Base-by-base conservation (phyloP, 2,329 filamentous ascomycete species). In the Phaeophleospora eucalypticola region DNA sequence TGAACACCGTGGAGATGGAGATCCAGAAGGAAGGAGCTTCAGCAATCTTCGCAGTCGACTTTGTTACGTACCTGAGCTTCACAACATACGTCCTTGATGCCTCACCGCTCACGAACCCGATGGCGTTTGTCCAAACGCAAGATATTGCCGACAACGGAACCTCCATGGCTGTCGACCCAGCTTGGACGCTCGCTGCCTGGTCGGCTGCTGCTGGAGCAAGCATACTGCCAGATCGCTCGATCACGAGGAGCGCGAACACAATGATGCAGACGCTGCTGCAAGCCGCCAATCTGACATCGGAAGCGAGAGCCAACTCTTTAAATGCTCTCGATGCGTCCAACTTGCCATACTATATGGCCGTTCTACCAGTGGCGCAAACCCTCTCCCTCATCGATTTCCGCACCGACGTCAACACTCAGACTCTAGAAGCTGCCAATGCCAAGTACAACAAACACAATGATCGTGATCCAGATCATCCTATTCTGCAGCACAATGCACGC, bases 31-130 rank as follows among this genome's bases (percentile, higher is more conserved):
- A 20, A 32, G 33, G 20, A 9, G 20, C 37, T 1, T 36, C 38
- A 12, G 37, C 20, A n/a, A 27, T 46, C 1, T 21, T 54, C 7
- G 34, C 38, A 15, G 24, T 51, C 19, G 52, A 54, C 29, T 49
- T 49, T 19, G 46, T 46, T 2, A 41, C 51, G 2, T 49, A 49
- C 29, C 36, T 46, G 6, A 48, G 41, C 27, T 59, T 58, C 41
- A 51, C 58, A 4, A 53, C 46, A 3, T 62, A 61, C 43, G 39
- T 46, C 6, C 32, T 60, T 18, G 55, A 61, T 36, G 44, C 56
- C 4, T 49, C 51, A 0, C 40, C 46, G 3, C 32, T 44, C 4
- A 45, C 50, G 2, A 61, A 58, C 24, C 52, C 50, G 41, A n/a
- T n/a, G n/a, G n/a, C n/a, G n/a, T n/a, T n/a, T n/a, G n/a, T n/a